Conservation (phyloP, 1,139 yeast species). For the Scheffersomyces lignicola region DNA sequence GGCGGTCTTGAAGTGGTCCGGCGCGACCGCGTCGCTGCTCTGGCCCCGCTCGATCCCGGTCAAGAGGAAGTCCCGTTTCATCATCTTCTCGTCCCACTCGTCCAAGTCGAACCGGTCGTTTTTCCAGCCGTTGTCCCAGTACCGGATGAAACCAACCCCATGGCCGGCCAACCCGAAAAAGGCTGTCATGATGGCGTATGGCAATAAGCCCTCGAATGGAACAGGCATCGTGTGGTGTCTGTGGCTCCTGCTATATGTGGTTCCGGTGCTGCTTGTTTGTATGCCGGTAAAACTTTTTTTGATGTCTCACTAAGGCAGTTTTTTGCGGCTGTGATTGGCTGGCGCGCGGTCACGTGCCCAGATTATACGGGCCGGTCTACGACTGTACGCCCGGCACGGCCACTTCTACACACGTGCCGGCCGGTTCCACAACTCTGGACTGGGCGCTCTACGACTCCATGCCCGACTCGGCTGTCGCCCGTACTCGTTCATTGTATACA, state of each 20-base stretch:
- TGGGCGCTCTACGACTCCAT: too few species aligned
- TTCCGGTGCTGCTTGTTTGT: too few species aligned
- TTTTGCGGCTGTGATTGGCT: slow-evolving; percentile 3
- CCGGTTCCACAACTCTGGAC: too few species aligned
- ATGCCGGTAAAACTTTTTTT: neutral
- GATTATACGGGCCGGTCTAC: too few species aligned
- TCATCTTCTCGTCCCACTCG: slow-evolving; percentile 50
- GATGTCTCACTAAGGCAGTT: neutral
- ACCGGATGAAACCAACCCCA: slow-evolving; percentile 47
- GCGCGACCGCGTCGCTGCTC: slow-evolving; percentile 66
- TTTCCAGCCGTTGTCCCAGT: slow-evolving; percentile 56
- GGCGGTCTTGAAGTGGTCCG: slow-evolving; percentile 59
- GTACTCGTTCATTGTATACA: too few species aligned
- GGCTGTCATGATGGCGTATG: slow-evolving; percentile 49
- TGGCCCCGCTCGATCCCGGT: slow-evolving; percentile 78
- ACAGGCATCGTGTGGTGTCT: slow-evolving; percentile 50
- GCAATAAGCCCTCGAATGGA: slow-evolving; percentile 52
- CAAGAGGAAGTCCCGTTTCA: slow-evolving; percentile 71
- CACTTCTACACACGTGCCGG: too few species aligned
- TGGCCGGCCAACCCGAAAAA: slow-evolving; percentile 52
- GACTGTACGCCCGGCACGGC: too few species aligned
- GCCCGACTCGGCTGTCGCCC: too few species aligned
- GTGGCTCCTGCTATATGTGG: too few species aligned
- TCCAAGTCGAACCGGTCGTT: slow-evolving; percentile 49
- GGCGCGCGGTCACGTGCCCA: slow-evolving; percentile 4